Evolutionary conservation across 2,329 filamentous ascomycete genomes (phyloP), one percentile per base, ranked within the genome.

Genomic region (Fusarium staphyleae): DNA sequence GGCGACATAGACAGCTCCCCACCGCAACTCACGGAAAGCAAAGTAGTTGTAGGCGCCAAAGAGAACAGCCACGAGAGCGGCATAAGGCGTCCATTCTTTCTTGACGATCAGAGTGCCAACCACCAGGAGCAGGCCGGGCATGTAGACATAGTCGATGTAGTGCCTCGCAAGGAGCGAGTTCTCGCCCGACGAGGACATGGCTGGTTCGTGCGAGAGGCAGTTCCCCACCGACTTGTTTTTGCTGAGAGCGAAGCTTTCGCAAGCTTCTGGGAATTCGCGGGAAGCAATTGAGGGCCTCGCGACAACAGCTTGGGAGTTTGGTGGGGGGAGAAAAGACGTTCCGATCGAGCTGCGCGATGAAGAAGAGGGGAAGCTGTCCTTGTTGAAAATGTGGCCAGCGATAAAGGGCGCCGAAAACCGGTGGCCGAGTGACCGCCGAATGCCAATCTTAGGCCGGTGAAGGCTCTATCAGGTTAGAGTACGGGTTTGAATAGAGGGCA

Each of bases 111-210:
- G 81, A 35, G 86, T 87, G 66, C 91, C 91, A 45, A 91, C 75
- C 55, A 97, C 78, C 55, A 96, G 77, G 29, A 96, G 83, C 54
- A 82, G 85, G n/a, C 87, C 88, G 58, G 93, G 92, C 69, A 96
- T 87, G 74, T 93, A 92, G 67, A 96, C 84, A 70, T 89, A 90
- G 75, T 91, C 86, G 70, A 93, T 76, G 70, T 88, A 91, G 68
- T 86, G 80, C 63, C 81, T 80, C 60, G 87, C 81, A 40, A 81
- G 57, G 58, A 66, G 68, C 65, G 69, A 68, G 42, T 64, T 57
- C 29, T 69, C 66, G 44, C 52, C 63, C 46, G 69, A 57, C 52
- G 70, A 60, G 32, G 52, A 60, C 60, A 63, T 62, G 52, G 65
- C 69, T 71, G 50, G 48, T 59, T 45, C 15, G 22, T 45, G 26